phyloP scores from a whole-genome alignment of 768 basidiomycete species.

The Kwoniella dendrophila region DNA sequence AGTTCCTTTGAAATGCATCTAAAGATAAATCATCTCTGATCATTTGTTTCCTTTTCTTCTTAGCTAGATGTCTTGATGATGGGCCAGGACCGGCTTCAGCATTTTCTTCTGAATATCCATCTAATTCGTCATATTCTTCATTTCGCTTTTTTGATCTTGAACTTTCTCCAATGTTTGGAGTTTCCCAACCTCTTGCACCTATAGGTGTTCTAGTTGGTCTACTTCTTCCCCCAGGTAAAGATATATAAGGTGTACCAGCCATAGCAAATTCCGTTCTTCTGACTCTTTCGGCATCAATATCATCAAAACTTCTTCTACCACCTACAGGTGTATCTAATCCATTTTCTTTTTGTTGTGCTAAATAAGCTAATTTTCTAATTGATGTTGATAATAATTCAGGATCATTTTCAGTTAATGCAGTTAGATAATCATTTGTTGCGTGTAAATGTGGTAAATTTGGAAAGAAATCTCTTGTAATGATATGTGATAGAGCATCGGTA shows the following conservation, averaged over 20 bases:
- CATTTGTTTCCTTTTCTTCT: slow-evolving; percentile 7
- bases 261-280: slow-evolving; percentile 46
- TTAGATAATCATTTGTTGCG: slow-evolving; percentile 82
- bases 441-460: slow-evolving; percentile 87
- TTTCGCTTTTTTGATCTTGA: slow-evolving; percentile 21
- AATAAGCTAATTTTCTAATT: slow-evolving; percentile 70
- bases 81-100: not conserved
- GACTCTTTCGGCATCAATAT: slow-evolving; percentile 25
- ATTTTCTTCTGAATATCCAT: slow-evolving; percentile 13
- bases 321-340: slow-evolving; percentile 17
- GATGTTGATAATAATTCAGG: slow-evolving; percentile 74
- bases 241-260: slow-evolving; percentile 48
- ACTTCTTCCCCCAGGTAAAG: slow-evolving; percentile 29
- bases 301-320: slow-evolving; percentile 23
- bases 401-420: slow-evolving; percentile 75
- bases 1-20: slow-evolving; percentile 84
- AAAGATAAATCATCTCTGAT: slow-evolving; percentile 65
- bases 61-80: slow-evolving; percentile 4
- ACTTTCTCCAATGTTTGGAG: slow-evolving; percentile 34
- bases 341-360: slow-evolving; percentile 41
- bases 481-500: slow-evolving; percentile 80
- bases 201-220: slow-evolving; percentile 44
- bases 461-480: slow-evolving; percentile 97
- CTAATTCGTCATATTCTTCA: slow-evolving; percentile 34
- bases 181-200: slow-evolving; percentile 51